Conservation (phyloP, 1,284 basidiomycete species). For the Heliocybe sulcata region DNA sequence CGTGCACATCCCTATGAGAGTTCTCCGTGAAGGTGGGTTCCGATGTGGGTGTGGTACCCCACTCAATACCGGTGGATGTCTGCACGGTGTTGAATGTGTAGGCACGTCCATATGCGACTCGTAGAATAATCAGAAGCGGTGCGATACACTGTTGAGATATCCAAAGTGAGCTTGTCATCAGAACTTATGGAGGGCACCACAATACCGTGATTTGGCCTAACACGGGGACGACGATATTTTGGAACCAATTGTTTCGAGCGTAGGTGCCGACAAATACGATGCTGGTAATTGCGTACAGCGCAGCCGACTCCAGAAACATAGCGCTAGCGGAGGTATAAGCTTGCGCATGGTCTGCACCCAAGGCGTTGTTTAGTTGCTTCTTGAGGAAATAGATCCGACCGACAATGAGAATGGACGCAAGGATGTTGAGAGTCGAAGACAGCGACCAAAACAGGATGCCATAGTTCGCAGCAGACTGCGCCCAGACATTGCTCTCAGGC, state of each 20-base stretch:
- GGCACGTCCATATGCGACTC: slow-evolving; percentile 6
- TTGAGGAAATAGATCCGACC: slow-evolving; percentile 9
- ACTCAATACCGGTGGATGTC: background rate
- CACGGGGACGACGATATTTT: slow-evolving; percentile 2
- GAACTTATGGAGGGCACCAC: background rate
- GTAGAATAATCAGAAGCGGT: slow-evolving; percentile 14
- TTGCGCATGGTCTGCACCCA: slow-evolving; percentile 9
- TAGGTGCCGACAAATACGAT: background rate
- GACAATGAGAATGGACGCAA: slow-evolving; percentile 12
- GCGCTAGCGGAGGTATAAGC: slow-evolving; percentile 11
- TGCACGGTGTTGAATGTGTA: background rate
- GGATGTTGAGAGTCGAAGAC: slow-evolving; percentile 11
- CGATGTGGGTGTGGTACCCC: background rate
- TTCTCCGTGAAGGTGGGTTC: no score
- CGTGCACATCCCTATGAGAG: background rate
- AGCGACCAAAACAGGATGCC: slow-evolving; percentile 13
- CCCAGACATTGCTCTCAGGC: slow-evolving; percentile 12
- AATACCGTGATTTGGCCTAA: background rate
- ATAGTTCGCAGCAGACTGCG: slow-evolving; percentile 10
- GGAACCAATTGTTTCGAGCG: background rate
- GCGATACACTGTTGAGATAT: slow-evolving; percentile 11
- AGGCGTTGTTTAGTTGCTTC: slow-evolving; percentile 5
- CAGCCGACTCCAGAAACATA: slow-evolving; percentile 15
- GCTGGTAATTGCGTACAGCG: slow-evolving; percentile 9
- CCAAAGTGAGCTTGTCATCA: background rate